Evolutionary conservation across 352 stramenopile species (phyloP), one percentile per base, ranked within the genome.

Genomic region (Phytopythium vexans): DNA sequence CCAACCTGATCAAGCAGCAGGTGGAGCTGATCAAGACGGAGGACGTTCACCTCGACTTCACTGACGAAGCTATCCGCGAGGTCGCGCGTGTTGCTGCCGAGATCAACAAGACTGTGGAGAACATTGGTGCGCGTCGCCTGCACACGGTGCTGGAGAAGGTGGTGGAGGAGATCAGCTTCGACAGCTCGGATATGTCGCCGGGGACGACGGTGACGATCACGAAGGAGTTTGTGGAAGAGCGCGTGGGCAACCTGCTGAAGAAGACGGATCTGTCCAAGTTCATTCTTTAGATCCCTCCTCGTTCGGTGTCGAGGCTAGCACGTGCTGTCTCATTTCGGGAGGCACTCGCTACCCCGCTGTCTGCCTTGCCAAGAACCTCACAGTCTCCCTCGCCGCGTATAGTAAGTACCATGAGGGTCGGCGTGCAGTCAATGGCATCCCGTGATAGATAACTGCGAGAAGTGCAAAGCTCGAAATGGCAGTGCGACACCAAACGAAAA

Each of bases 161-260:
- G 15, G 96, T 99, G 56, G 97, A 99, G 66, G 92, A 98, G 49
- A 97, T 99, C 60, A 98, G 89, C 70, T 99, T 99, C 56, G 88
- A 99, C 63, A 96, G 96, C 49, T 94, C 95, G 48, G 96, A 99
- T 46, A 92, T 93, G 79, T 66, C 60, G 6, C 61, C 83, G 0
- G 82, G 81, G 33, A 73, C 81, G 49, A 89, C 67, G 48, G 71
- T 99, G n/a, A 89, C 78, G 21, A 90, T 99, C 41, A 95, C 92
- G 50, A 97, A 98, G 62, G 89, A 93, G 54, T 92, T 98, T 61
- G 97, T 99, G 41, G 62, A 92, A 41, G 85, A 97, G 58, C 89
- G 94, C 45, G 79, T 99, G 15, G 88, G 88, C 50, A 95, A 97
- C 47, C 76, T 99, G 57, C 86, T 98, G 62, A 96, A 96, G 73